These are phyloP conservation scores for Naganishia friedmannii DNA, from an alignment of 768 basidiomycete genomes.

Conservation along the genomic window DNA sequence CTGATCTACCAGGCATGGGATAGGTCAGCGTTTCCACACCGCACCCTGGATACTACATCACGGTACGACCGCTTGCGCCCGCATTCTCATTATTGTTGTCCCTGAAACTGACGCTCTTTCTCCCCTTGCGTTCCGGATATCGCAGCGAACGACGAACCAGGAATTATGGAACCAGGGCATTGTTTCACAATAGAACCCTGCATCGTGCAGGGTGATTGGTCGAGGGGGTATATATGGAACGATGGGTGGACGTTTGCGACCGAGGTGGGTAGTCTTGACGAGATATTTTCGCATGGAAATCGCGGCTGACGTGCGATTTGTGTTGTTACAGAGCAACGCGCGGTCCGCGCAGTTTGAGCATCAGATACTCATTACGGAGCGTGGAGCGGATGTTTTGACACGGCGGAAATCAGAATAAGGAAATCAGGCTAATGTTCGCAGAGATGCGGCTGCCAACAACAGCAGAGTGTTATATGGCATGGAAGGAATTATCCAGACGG, in stretches of 20 bases:
- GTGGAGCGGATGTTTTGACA: slow-evolving; percentile 76
- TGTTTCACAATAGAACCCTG: slow-evolving; percentile 91
- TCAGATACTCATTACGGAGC: slow-evolving; percentile 77
- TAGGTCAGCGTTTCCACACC: slow-evolving; percentile 74
- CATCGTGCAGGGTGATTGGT: slow-evolving; percentile 70
- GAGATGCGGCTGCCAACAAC: too few species aligned
- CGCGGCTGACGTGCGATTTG: not conserved
- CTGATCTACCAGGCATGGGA: slow-evolving; percentile 62
- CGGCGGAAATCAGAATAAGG: slow-evolving; percentile 9
- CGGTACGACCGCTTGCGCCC: slow-evolving; percentile 54
- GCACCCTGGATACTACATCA: slow-evolving; percentile 80
- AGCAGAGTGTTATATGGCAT: too few species aligned
- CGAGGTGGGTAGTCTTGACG: slow-evolving; percentile 57
- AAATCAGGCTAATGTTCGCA: too few species aligned
- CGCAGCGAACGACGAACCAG: slow-evolving; percentile 77
- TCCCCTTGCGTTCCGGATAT: not conserved
- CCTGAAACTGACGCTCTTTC: not conserved
- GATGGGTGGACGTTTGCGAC: slow-evolving; percentile 94
- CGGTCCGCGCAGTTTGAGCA: slow-evolving; percentile 84
- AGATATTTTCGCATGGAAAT: not conserved
- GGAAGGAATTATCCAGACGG: too few species aligned
- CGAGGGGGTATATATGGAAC: slow-evolving; percentile 72
- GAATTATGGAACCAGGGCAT: slow-evolving; percentile 75
- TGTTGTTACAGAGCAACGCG: slow-evolving; percentile 64
- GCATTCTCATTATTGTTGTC: too few species aligned